Evolutionary conservation across 1,284 basidiomycete genomes (phyloP).

Genomic region (Papiliotrema fonsecae): DNA sequence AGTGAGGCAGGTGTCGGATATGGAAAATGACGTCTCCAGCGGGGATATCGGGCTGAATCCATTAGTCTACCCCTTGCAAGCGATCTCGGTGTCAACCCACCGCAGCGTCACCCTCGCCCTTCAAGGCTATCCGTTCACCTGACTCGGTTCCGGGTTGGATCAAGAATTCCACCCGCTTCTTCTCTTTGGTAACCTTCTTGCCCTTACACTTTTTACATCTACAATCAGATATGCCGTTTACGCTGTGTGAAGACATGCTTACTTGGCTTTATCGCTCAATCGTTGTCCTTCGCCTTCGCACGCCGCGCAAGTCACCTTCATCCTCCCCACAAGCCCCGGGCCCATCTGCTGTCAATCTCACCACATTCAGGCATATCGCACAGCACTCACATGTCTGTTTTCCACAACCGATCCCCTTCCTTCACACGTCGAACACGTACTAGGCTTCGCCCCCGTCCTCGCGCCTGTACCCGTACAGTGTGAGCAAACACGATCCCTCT

Average conservation of each 20-base stretch:
- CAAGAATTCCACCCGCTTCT: constrained; percentile 77
- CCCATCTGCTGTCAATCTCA: constrained; percentile 28
- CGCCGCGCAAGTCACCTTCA: constrained; percentile 60
- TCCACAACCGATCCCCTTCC: constrained; percentile 56
- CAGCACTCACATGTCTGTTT: constrained; percentile 41
- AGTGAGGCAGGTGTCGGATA: constrained; percentile 63
- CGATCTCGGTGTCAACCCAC: constrained; percentile 49
- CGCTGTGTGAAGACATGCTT: constrained; percentile 15
- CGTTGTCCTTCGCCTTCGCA: constrained; percentile 77
- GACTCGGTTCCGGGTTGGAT: constrained; percentile 86
- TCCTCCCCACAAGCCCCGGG: constrained; percentile 49
- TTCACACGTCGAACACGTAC: constrained; percentile 73
- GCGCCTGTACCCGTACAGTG: constrained; percentile 84
- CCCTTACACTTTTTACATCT: constrained; percentile 98
- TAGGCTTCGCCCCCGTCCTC: constrained; percentile 71
- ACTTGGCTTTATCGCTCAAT: constrained; percentile 84
- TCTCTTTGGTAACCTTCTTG: constrained; percentile 74
- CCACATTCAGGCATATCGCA: neutral
- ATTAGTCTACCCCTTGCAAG: neutral
- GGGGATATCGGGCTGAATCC: constrained; percentile 66
- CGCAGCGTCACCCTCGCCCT: constrained; percentile 85
- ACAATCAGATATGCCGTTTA: neutral
- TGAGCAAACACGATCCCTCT: constrained; percentile 74
- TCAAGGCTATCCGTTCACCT: constrained; percentile 76
- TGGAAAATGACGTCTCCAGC: constrained; percentile 85